Conservation (phyloP, 1,284 basidiomycete genomes). For the Porphyrellus sp. region DNA sequence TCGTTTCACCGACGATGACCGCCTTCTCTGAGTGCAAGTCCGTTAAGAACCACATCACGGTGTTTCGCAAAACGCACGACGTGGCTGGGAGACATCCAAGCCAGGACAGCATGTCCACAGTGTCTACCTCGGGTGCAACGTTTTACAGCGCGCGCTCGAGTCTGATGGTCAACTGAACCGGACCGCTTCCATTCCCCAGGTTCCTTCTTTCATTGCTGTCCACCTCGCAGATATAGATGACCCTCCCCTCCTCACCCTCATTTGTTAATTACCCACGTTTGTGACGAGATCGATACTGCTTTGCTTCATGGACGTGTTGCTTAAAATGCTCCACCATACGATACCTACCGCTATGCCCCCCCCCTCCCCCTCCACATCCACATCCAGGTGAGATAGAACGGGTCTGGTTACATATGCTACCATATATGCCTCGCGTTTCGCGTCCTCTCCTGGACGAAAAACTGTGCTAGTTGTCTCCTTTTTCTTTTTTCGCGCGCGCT, state of each 20-base stretch:
- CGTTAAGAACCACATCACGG: slow-evolving; percentile 14
- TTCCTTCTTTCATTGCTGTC: neutral
- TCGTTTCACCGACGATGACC: neutral
- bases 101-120: slow-evolving; percentile 27
- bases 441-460: neutral
- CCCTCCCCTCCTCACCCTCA: neutral
- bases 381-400: slow-evolving; percentile 9
- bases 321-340: slow-evolving; percentile 7
- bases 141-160: slow-evolving; percentile 36
- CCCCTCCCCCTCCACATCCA: neutral
- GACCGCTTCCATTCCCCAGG: neutral
- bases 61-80: slow-evolving; percentile 16
- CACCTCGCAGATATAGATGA: neutral
- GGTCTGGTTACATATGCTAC: slow-evolving; percentile 3
- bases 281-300: slow-evolving; percentile 5
- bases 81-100: slow-evolving; percentile 19
- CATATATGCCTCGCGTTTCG: slow-evolving; percentile 3
- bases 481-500: neutral
- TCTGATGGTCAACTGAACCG: slow-evolving; percentile 14
- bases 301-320: slow-evolving; percentile 6
- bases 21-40: neutral
- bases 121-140: slow-evolving; percentile 24
- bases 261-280: slow-evolving; percentile 1
- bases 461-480: neutral
- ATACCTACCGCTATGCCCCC: slow-evolving; percentile 10